Evolutionary conservation across 805 yeast species (phyloP), one percentile per base, ranked within the genome.

Genomic region (Suhomyces tanzawaensis): DNA sequence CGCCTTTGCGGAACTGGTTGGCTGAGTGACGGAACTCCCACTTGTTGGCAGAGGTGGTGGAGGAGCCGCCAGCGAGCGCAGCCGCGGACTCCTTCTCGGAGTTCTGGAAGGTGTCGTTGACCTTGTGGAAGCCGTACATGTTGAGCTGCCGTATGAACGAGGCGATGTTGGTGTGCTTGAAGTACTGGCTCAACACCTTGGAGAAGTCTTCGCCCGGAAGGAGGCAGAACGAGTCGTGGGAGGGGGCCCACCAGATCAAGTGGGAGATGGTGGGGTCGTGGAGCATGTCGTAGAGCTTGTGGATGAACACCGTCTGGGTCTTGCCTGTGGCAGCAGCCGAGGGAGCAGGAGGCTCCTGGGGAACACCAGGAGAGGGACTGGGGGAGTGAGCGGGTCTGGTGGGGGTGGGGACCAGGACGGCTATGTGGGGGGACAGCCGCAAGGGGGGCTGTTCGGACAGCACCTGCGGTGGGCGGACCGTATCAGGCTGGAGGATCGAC

Each of bases 1-100:
- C 93, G 29, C 96, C 96, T 36, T 87, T 81, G 47, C 78, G 75
- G 64, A 90, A 90, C 42, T 75, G 73, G 24, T 84, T 86, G 3
- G 86, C 80, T 19, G 85, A 77, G 57, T 90, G 98, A 41, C 81
- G 80, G 62, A 90, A 90, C 64, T 91, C 97, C 98, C 98, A 90
- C 32, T 50, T 49, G 38, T 48, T 45, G 34, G 48, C 35, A 19
- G 49, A 43, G 25, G 54, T 31, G 60, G 39, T 52, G 49, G 29
- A 51, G 35, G 34, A 52, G 57, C 53, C 41, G 58, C 34, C 31
- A 9, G 31, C 19, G 7, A 22, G 15, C 4, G 29, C 22, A 5
- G 40, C 30, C 24, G 36, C 36, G 19, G 45, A 29, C 18, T 25
- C 36, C 27, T 28, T 29, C 14, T 23, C 34, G 9, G 34, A 26